Evolutionary conservation across 1,284 basidiomycete species (phyloP), one percentile per base, ranked within the genome.

Genomic region (Lignosus rhinocerotis): DNA sequence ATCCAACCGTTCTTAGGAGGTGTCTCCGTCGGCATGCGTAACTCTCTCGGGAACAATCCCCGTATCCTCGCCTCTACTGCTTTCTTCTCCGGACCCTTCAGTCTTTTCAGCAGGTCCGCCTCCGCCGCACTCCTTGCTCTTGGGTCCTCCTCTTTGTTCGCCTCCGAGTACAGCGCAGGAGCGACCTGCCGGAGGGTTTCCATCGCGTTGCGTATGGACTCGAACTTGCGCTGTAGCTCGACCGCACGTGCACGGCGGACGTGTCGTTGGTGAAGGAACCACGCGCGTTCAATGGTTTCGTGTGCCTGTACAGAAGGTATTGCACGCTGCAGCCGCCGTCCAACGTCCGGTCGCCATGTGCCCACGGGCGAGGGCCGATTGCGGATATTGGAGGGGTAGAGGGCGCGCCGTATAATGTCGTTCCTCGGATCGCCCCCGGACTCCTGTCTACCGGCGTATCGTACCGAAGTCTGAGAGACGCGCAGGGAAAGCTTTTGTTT

Each of bases 261-360:
- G 67, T 91, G 86, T 36, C 94, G 83, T 67, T 87, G 83, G 75
- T 91, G 87, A 19, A 98, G 81, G 55, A 89, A 77, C 91, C 92
- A 98, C 3, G 96, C 96, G 39, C 96, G 87, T 64, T 92, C 91
- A 62, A 98, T 94, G 7, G 95, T 98, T 66, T 94, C 87, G 77
- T 98, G 94, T 0, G 93, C 93, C 74, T 98, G 94, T 12, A 81
- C 84, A 5, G 87, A 90, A 12, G 91, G 91, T 56, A 95, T 86
- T 10, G 91, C 90, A 53, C 82, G 81, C 63, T 88, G 85, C 16
- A 96, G 76, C 6, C 83, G 90, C 60, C 76, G 81, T 55, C 77
- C 85, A 38, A 88, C 86, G 69, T 93, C 86, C 32, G 86, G 85
- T 61, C 92, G 85, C 86, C 93, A 93, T 56, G 87, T 84, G 12